Evolutionary conservation across 1,139 yeast species (phyloP).

Genomic region (Groenewaldozyma sp.): DNA sequence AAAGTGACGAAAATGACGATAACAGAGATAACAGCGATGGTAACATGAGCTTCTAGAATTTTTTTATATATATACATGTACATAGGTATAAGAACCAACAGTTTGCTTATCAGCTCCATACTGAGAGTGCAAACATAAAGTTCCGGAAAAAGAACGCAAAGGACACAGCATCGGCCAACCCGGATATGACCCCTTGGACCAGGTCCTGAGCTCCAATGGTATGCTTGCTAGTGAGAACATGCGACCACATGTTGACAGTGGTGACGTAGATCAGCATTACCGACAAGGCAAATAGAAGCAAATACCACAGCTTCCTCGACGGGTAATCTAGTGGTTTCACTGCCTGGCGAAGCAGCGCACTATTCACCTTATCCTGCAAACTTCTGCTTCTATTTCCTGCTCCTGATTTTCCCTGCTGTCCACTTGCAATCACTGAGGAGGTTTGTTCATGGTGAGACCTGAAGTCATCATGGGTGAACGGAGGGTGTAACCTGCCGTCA

Average conservation of each 20-base stretch:
- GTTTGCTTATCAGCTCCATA: neutral
- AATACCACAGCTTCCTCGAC: slow-evolving; percentile 5
- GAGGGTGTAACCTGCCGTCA: slow-evolving; percentile 14
- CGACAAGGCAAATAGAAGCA: neutral
- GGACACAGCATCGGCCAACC: neutral
- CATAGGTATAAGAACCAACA: too few relatives aligned
- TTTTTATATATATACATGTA: too few relatives aligned
- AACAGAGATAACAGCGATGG: too few relatives aligned
- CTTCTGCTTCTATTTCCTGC: too few relatives aligned
- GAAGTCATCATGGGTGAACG: slow-evolving; percentile 8
- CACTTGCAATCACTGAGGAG: neutral
- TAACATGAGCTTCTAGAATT: too few relatives aligned
- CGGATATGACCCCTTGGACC: neutral
- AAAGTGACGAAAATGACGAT: too few relatives aligned
- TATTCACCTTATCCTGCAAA: neutral
- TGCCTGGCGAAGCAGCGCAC: neutral
- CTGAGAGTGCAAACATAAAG: neutral
- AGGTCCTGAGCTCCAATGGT: neutral
- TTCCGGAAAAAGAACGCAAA: neutral
- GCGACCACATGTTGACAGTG: too few relatives aligned
- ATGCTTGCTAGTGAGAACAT: neutral
- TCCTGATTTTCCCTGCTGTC: too few relatives aligned
- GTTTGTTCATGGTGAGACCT: neutral
- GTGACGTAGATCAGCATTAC: slow-evolving; percentile 4
- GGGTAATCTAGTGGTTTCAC: slow-evolving; percentile 2